These are phyloP conservation scores for Aspergillus sclerotialis DNA, from an alignment of 2,329 filamentous ascomycete species.

Conservation along the genomic window DNA sequence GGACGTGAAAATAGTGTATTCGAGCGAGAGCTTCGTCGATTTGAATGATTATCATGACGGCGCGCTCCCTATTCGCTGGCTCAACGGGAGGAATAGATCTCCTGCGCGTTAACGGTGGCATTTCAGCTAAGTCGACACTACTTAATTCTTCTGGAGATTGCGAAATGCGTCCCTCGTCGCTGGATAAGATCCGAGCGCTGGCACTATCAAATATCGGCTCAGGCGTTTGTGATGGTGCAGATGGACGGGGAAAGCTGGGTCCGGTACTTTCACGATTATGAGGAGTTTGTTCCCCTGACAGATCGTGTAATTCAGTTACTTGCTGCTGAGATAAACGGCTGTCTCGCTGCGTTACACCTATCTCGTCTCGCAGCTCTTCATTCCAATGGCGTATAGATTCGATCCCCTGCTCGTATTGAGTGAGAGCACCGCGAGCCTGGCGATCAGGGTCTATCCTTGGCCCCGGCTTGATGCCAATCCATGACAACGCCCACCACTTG, in stretches of 20 bases:
- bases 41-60: conserved; percentile 7
- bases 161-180: conserved; percentile 31
- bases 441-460: conserved; percentile 9
- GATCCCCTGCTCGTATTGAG: conserved; percentile 17
- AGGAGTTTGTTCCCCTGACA: conserved; percentile 11
- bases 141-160: conserved; percentile 34
- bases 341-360: conserved; percentile 13
- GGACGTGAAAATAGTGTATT: conserved; percentile 35
- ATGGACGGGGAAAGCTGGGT: conserved; percentile 7
- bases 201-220: conserved; percentile 12
- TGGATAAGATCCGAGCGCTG: conserved; percentile 16
- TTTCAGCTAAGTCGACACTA: conserved; percentile 23
- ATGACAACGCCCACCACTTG: conserved; percentile 24
- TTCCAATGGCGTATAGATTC: conserved; percentile 23
- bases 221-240: conserved; percentile 7
- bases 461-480: conserved; percentile 19
- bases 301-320: conserved; percentile 7
- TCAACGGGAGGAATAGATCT: conserved; percentile 11
- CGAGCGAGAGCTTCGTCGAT: conserved; percentile 26
- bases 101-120: conserved; percentile 17
- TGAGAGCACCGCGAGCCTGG: conserved; percentile 7
- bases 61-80: conserved; percentile 8
- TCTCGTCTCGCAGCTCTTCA: conserved; percentile 24
- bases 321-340: conserved; percentile 9
- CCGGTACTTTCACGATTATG: conserved; percentile 7